Percentiles rank a stretch among this genome's conserved stretches.
These are phyloP conservation scores for Cenchrus americanus DNA, from an alignment of 176 grass and related monocot species.

Conservation along the genomic window DNA sequence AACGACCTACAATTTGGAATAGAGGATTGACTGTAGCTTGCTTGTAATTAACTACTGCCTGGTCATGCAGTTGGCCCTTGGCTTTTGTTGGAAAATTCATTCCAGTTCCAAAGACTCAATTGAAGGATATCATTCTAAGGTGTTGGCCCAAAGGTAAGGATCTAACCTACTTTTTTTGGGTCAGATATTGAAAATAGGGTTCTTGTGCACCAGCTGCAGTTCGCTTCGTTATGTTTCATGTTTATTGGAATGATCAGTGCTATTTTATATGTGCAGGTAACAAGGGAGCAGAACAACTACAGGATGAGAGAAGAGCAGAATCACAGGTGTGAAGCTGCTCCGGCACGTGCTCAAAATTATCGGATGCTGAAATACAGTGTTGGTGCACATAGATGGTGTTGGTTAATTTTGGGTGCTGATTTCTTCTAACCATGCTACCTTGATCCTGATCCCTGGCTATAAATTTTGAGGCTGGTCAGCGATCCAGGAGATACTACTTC, in stretches of 20 bases:
- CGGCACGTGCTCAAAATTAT: constrained; percentile 17
- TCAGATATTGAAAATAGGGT: constrained; percentile 36
- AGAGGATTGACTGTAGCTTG: constrained; percentile 3
- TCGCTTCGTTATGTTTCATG: neutral
- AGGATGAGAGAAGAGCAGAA: neutral
- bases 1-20: too few species aligned
- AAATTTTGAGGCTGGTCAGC: constrained; percentile 12
- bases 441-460: constrained; percentile 19
- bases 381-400: constrained; percentile 36
- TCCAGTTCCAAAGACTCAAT: constrained; percentile 66
- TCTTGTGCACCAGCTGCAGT: neutral
- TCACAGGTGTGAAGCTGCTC: constrained; percentile 36
- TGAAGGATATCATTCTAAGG: constrained; percentile 43
- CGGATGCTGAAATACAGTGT: constrained; percentile 12
- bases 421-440: constrained; percentile 49
- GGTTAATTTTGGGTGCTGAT: constrained; percentile 30
- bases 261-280: constrained; percentile 6
- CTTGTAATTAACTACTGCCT: constrained; percentile 33
- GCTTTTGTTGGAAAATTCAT: constrained; percentile 78
- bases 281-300: neutral
- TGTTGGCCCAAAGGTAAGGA: constrained; percentile 48
- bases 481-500: neutral
- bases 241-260: neutral
- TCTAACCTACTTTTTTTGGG: constrained; percentile 30
- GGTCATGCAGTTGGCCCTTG: constrained; percentile 75